Evolutionary conservation across 306 rosid species (phyloP), one percentile per base, ranked within the genome.

Genomic region (Prunus salicina): DNA sequence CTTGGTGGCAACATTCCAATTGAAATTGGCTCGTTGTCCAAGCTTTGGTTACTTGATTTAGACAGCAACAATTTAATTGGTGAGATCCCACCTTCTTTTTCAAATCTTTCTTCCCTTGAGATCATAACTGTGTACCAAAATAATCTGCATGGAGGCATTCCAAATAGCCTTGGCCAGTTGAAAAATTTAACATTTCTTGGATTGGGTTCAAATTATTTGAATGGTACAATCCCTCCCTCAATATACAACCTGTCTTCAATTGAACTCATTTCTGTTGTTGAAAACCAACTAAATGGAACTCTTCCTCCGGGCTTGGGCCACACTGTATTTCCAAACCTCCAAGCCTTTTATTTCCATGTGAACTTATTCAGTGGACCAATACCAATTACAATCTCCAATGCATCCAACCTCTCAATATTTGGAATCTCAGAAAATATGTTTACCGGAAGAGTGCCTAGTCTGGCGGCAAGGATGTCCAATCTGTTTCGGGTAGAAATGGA

Each of bases 221-320:
- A 50, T 11, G 84, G 87, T 72, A 32, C 49, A 1, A 28, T 84
- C 41, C 87, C 74, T 66, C 49, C 75, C 62, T 79, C 67, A 1
- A 38, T 80, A 3, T 80, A 72, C 76, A 84, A 81, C 28, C 50
- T 81, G 28, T 79, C 84, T 14, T 81, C 74, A 1, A 46, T 85
- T 2, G 22, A 2, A 28, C 0, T 2, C 9, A 24, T 85, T 4
- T 58, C 71, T 1, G 52, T 79, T 24, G 15, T 3, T 2, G 6
- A 2, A 1, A 85, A 78, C 56, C n/a, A 68, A 52, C 71, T 85
- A 50, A 2, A 75, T 25, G 83, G 88, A 66, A 32, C 65, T 51
- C 79, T 84, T 51, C 84, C 73, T 16, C 38, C 60, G 0, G 45
- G 73, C 15, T 69, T 69, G 43, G 73, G 60, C 60, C n/a, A 27